A percentile compares a stretch with the other conserved stretches of the same genome.
Evolutionary conservation across 257 asterid species (phyloP).

Genomic region (Ehretia macrophylla): DNA sequence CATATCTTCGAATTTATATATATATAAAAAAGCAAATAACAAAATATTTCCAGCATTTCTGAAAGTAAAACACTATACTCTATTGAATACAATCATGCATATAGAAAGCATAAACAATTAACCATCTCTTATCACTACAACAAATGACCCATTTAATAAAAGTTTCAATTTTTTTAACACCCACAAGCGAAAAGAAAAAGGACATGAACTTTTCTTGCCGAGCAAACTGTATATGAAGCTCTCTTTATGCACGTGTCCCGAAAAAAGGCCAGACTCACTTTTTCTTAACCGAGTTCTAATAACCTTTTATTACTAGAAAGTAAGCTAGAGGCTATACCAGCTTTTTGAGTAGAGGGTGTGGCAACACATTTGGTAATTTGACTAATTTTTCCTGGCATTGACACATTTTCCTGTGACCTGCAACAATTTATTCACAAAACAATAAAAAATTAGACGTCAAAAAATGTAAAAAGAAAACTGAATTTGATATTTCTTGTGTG

Average conservation of each 20-base stretch:
- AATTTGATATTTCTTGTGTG: no score
- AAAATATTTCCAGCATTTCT: no score
- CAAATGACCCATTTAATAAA: neutral
- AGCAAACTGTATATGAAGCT: neutral
- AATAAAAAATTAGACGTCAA: neutral
- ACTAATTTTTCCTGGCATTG: slow-evolving; percentile 34
- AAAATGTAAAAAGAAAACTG: neutral
- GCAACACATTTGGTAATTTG: slow-evolving; percentile 61
- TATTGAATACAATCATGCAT: neutral
- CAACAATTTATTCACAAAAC: slow-evolving; percentile 5
- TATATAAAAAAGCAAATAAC: neutral
- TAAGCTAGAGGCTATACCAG: no score
- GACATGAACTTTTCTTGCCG: neutral
- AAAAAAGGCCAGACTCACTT: neutral
- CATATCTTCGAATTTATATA: neutral
- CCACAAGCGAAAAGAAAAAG: neutral
- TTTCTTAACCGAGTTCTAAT: no score
- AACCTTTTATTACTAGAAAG: no score
- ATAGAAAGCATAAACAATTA: neutral
- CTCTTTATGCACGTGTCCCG: neutral
- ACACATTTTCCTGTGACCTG: slow-evolving; percentile 46
- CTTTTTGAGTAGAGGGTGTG: slow-evolving; percentile 53
- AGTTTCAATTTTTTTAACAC: no score
- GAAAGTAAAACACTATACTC: neutral
- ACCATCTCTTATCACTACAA: neutral